Conservation (phyloP, 2,329 filamentous ascomycete species). For the Thermomyces lanuginosus region DNA sequence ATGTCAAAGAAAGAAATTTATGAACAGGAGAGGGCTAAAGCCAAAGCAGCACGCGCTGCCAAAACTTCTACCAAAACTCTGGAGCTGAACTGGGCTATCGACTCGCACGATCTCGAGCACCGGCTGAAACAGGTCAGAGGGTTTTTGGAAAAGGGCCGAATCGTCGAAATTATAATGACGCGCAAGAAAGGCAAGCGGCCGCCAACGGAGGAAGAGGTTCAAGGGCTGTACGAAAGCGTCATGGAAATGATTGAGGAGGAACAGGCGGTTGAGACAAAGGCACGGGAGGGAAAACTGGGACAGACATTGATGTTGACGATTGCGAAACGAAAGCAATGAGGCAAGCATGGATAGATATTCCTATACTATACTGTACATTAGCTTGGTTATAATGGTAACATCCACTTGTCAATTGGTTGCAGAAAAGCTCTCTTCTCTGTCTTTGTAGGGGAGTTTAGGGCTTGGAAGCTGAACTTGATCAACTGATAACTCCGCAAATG, state of each 20-base stretch:
- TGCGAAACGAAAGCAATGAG: conserved; percentile 15
- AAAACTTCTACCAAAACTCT: conserved; percentile 48
- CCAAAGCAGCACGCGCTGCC: conserved; percentile 23
- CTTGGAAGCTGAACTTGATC: not conserved
- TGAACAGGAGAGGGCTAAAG: conserved; percentile 27
- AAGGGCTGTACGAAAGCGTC: conserved; percentile 39
- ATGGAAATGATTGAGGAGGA: conserved; percentile 29
- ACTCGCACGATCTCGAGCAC: conserved; percentile 55
- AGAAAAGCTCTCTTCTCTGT: not conserved
- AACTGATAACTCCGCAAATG: conserved; percentile 14
- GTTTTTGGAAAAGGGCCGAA: conserved; percentile 59
- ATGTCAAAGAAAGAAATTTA: conserved; percentile 41
- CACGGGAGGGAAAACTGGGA: conserved; percentile 27
- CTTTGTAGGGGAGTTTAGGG: not conserved
- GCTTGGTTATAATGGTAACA: too few relatives aligned
- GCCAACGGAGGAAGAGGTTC: conserved; percentile 45
- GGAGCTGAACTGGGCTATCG: conserved; percentile 85
- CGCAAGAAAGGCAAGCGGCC: conserved; percentile 48
- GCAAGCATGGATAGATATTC: not conserved
- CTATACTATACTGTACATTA: too few relatives aligned
- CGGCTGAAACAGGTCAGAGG: conserved; percentile 48
- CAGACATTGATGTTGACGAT: conserved; percentile 22
- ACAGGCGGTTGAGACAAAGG: conserved; percentile 24
- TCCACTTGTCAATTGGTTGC: not conserved
- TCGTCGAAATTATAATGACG: conserved; percentile 57